phyloP scores from a whole-genome alignment of 805 yeast genomes.

The Blastobotrys robertii region DNA sequence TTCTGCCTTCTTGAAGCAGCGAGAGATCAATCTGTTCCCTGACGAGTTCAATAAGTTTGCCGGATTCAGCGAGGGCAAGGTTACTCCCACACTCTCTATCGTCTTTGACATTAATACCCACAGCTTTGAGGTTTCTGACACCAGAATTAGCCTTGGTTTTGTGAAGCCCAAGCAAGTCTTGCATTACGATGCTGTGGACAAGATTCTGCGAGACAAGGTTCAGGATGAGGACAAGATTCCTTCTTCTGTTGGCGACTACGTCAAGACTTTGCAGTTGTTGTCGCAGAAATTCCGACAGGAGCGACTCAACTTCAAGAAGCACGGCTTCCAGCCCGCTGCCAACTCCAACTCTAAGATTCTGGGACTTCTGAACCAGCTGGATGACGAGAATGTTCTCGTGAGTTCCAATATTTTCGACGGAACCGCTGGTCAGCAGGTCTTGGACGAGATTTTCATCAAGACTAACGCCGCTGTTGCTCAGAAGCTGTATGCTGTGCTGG shows the following conservation, averaged over 20 bases:
- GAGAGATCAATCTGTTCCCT: slow-evolving; percentile 59
- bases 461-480: slow-evolving; percentile 84
- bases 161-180: slow-evolving; percentile 49
- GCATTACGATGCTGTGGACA: slow-evolving; percentile 11
- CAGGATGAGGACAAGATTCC: slow-evolving; percentile 20
- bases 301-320: slow-evolving; percentile 36
- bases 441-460: slow-evolving; percentile 69
- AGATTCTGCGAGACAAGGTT: slow-evolving; percentile 6
- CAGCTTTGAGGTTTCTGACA: slow-evolving; percentile 61
- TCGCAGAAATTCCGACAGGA: slow-evolving; percentile 63
- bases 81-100: slow-evolving; percentile 63
- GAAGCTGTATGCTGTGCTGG: slow-evolving; percentile 60
- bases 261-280: slow-evolving; percentile 52
- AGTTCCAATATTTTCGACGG: slow-evolving; percentile 52
- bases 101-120: slow-evolving; percentile 69
- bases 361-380: slow-evolving; percentile 67
- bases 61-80: slow-evolving; percentile 52
- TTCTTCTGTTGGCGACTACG: slow-evolving; percentile 54
- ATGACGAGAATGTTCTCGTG: slow-evolving; percentile 71
- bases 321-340: slow-evolving; percentile 30
- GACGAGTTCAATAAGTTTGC: slow-evolving; percentile 42
- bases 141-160: slow-evolving; percentile 66
- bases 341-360: slow-evolving; percentile 30
- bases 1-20: slow-evolving; percentile 80
- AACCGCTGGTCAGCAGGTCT: slow-evolving; percentile 43